Evolutionary conservation across 352 stramenopile genomes (phyloP).

Genomic region (Phytophthora tubulina): DNA sequence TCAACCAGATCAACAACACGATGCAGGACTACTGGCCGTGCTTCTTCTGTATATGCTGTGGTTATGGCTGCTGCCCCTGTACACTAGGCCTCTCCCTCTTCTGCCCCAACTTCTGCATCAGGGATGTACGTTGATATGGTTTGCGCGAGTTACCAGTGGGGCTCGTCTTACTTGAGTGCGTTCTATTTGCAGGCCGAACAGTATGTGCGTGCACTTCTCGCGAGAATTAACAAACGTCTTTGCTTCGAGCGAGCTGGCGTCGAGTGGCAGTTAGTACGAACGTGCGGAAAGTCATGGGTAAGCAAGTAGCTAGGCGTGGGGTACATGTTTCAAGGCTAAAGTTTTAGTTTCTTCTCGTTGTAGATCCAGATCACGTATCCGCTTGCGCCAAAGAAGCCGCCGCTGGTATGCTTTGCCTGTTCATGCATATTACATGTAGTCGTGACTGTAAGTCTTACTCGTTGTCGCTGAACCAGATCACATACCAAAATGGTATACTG

Average conservation of each 20-base stretch:
- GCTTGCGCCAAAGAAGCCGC: slow-evolving; percentile 39
- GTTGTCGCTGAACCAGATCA: slow-evolving; percentile 17
- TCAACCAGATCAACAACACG: slow-evolving; percentile 90
- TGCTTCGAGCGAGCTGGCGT: slow-evolving; percentile 68
- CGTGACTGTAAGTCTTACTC: background rate
- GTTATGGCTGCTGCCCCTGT: slow-evolving; percentile 73
- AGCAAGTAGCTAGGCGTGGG: background rate
- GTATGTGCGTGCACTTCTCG: slow-evolving; percentile 67
- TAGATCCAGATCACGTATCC: slow-evolving; percentile 79
- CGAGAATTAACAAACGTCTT: slow-evolving; percentile 67
- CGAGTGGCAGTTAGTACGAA: slow-evolving; percentile 68
- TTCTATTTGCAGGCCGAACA: slow-evolving; percentile 59
- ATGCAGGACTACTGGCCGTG: slow-evolving; percentile 87
- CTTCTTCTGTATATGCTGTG: slow-evolving; percentile 76
- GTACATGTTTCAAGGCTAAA: background rate
- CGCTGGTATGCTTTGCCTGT: slow-evolving; percentile 25
- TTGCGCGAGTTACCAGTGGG: background rate
- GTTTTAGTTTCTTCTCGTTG: background rate
- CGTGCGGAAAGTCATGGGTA: slow-evolving; percentile 72
- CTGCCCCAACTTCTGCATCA: slow-evolving; percentile 79
- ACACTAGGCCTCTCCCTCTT: slow-evolving; percentile 73
- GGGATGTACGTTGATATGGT: slow-evolving; percentile 56
- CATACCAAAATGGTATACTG: slow-evolving; percentile 41
- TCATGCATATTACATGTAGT: background rate
- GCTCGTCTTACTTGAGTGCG: slow-evolving; percentile 2